Conservation (phyloP, 352 stramenopile genomes). For the Pythium biforme region DNA sequence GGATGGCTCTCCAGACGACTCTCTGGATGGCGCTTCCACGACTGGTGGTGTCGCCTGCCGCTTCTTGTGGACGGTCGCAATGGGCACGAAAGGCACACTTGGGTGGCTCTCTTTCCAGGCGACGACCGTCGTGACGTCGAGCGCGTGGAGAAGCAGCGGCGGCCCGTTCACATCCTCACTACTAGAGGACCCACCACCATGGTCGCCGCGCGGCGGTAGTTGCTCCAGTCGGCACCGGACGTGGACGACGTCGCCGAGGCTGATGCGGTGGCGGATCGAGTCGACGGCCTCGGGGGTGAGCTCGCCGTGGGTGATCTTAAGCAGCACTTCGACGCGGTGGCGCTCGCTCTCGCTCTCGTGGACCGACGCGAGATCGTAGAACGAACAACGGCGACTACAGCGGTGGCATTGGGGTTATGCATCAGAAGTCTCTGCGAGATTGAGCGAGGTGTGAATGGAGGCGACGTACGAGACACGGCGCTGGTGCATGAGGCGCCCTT, state of each 20-base stretch:
- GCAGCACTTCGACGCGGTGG: constrained; percentile 66
- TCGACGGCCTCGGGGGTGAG: constrained; percentile 65
- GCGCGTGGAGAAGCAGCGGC: constrained; percentile 23
- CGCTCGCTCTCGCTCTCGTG: constrained; percentile 14
- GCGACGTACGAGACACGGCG: constrained; percentile 61
- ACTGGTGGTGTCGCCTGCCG: not conserved
- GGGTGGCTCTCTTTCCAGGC: constrained; percentile 56
- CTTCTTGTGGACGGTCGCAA: constrained; percentile 39
- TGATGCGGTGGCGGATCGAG: constrained; percentile 55
- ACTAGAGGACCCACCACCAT: not conserved
- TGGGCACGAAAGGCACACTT: constrained; percentile 54
- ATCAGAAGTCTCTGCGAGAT: too few species aligned
- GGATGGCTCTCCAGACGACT: not conserved
- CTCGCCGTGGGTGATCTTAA: constrained; percentile 73
- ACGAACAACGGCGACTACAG: constrained; percentile 63
- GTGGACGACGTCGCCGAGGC: constrained; percentile 67
- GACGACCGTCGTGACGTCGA: constrained; percentile 24
- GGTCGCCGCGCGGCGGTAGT: constrained; percentile 11
- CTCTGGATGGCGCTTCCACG: not conserved
- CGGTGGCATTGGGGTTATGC: too few species aligned
- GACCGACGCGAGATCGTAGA: constrained; percentile 63
- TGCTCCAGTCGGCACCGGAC: constrained; percentile 60
- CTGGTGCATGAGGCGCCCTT: constrained; percentile 76
- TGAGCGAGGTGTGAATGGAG: too few species aligned
- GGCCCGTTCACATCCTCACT: not conserved